These are phyloP conservation scores for Piper longum DNA, from an alignment of 164 flowering plant genomes.

Conservation along the genomic window DNA sequence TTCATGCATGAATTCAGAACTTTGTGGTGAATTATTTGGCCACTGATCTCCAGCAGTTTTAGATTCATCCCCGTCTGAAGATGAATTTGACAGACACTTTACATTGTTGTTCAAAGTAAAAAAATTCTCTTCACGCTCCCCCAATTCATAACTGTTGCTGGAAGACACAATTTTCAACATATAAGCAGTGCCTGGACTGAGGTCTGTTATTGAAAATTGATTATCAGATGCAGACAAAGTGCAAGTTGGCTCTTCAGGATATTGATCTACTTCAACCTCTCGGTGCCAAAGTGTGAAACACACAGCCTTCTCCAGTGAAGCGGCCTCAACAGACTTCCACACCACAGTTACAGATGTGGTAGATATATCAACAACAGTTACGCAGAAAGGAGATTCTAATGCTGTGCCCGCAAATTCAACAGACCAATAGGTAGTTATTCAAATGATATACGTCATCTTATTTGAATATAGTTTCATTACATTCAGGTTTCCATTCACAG, in stretches of 20 bases:
- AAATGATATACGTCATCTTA: too few species aligned
- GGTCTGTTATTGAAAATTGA: constrained; percentile 34
- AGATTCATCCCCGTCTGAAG: constrained; percentile 87
- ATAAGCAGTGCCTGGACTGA: constrained; percentile 56
- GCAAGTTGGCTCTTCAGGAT: constrained; percentile 55
- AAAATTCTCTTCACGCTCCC: constrained; percentile 31
- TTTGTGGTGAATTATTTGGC: constrained; percentile 22
- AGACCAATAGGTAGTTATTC: too few species aligned
- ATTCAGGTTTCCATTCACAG: too few species aligned
- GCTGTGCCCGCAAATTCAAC: constrained; percentile 23
- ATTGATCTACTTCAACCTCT: constrained; percentile 28
- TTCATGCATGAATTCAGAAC: constrained; percentile 7
- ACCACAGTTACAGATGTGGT: constrained; percentile 50
- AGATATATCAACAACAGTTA: constrained; percentile 45
- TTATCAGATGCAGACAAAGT: constrained; percentile 31
- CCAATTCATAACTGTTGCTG: constrained; percentile 24
- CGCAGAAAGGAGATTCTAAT: constrained; percentile 11
- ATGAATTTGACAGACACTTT: constrained; percentile 53
- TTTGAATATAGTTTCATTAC: too few species aligned
- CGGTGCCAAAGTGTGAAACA: constrained; percentile 69
- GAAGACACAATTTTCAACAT: constrained; percentile 44
- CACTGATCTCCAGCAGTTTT: constrained; percentile 29
- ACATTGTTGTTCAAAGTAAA: constrained; percentile 20
- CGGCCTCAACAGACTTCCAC: constrained; percentile 21
- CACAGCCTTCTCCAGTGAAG: constrained; percentile 12